phyloP scores from a whole-genome alignment of 2,329 filamentous ascomycete genomes.

The Penicillium expansum region DNA sequence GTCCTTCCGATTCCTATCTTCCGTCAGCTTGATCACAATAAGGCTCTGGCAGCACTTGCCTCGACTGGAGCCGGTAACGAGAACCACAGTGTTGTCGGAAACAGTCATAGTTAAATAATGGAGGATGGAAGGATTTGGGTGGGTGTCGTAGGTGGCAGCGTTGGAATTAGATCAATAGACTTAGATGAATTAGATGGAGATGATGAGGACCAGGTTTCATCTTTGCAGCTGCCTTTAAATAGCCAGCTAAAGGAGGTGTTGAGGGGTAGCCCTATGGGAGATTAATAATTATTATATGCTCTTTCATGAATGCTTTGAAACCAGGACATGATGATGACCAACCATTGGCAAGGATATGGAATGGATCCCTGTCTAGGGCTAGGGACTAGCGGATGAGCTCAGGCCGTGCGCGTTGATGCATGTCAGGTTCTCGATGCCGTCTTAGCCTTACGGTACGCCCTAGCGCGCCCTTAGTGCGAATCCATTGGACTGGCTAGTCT shows the following conservation, averaged over 20 bases:
- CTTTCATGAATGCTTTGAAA: too few relatives aligned
- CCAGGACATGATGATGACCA: too few relatives aligned
- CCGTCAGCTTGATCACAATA: neutral
- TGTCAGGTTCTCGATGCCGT: neutral
- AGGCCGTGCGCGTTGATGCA: too few relatives aligned
- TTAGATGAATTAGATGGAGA: neutral
- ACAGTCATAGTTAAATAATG: neutral
- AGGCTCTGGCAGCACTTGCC: neutral
- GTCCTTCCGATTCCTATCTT: neutral
- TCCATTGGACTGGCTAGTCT: too few relatives aligned
- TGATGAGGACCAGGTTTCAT: neutral
- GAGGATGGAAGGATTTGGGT: neutral
- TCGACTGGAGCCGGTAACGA: neutral
- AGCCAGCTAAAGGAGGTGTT: neutral
- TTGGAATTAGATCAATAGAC: neutral
- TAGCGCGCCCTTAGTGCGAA: neutral
- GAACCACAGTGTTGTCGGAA: neutral
- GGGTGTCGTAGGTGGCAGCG: neutral
- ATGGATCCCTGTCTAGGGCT: neutral
- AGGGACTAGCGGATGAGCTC: neutral
- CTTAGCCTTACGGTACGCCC: neutral
- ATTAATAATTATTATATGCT: neutral
- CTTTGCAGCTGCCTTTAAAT: neutral
- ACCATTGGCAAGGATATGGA: too few relatives aligned
- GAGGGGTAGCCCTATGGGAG: neutral